phyloP scores from a whole-genome alignment of 345 rosid genomes.

The Linum tenue region DNA sequence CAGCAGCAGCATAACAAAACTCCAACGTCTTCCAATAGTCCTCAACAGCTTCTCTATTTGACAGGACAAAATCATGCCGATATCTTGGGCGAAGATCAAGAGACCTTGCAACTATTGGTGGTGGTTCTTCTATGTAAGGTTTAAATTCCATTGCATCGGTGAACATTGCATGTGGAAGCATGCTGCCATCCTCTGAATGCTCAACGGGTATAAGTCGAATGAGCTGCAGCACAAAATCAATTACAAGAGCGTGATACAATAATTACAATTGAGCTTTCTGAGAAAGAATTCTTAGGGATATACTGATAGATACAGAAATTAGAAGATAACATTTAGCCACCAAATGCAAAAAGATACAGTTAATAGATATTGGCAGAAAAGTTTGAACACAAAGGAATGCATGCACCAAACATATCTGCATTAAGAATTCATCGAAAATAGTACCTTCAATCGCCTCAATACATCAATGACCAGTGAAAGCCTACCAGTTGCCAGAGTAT shows the following conservation, averaged over 20 bases:
- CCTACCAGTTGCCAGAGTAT: slow-evolving; percentile 74
- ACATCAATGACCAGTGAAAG: slow-evolving; percentile 69
- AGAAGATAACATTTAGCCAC: neutral
- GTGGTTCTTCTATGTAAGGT: slow-evolving; percentile 88
- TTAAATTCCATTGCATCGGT: slow-evolving; percentile 77
- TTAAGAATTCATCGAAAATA: slow-evolving; percentile 7
- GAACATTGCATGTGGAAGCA: slow-evolving; percentile 45
- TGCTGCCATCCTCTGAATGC: slow-evolving; percentile 35
- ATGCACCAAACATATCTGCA: slow-evolving; percentile 4
- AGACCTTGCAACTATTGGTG: slow-evolving; percentile 38
- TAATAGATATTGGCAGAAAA: neutral
- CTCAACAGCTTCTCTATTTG: slow-evolving; percentile 65
- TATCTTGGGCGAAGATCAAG: slow-evolving; percentile 86
- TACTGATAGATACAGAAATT: neutral
- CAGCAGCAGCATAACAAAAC: slow-evolving; percentile 90
- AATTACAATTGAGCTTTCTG: neutral
- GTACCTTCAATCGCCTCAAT: slow-evolving; percentile 79
- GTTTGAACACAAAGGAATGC: neutral
- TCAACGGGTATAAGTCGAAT: slow-evolving; percentile 58
- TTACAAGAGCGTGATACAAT: slow-evolving; percentile 14
- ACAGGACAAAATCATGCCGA: slow-evolving; percentile 76
- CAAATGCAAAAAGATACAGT: neutral
- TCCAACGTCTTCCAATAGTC: slow-evolving; percentile 94
- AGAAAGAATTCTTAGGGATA: neutral
- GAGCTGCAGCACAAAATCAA: slow-evolving; percentile 41